A percentile compares a stretch with the other conserved stretches of the same genome.
These are phyloP conservation scores for Leptographium radiaticola DNA, from an alignment of 2,329 filamentous ascomycete species.

Conservation along the genomic window DNA sequence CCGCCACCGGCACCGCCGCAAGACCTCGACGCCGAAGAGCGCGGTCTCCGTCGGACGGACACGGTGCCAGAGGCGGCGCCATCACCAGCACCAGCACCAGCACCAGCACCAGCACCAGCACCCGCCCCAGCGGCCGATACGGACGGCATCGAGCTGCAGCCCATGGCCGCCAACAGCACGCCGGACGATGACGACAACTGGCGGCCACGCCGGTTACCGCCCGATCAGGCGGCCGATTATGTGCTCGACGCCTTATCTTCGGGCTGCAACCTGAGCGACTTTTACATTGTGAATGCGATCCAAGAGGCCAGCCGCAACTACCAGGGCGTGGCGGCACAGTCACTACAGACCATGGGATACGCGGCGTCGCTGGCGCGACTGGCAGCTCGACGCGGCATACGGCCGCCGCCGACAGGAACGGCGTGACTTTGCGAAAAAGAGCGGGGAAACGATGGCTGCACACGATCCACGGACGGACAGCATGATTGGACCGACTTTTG, in stretches of 20 bases:
- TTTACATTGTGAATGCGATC: conserved; percentile 38
- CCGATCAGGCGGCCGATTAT: conserved; percentile 20
- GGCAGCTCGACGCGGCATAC: conserved; percentile 4
- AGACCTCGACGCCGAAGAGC: conserved; percentile 44
- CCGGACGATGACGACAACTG: conserved; percentile 11
- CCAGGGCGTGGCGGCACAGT: conserved; percentile 34
- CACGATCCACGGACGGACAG: not conserved
- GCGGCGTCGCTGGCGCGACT: conserved; percentile 16
- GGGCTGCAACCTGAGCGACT: conserved; percentile 41
- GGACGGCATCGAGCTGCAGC: conserved; percentile 31
- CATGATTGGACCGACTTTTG: not conserved
- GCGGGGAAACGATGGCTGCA: not conserved
- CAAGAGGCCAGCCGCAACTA: conserved; percentile 32
- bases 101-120: too few relatives aligned
- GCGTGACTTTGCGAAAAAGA: conserved; percentile 30
- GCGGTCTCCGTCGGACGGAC: conserved; percentile 28
- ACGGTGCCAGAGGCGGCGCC: too few relatives aligned
- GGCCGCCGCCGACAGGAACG: conserved; percentile 31
- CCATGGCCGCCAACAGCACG: conserved; percentile 13
- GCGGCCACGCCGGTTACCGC: conserved; percentile 13
- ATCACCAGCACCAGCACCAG: too few relatives aligned
- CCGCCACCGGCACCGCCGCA: conserved; percentile 20
- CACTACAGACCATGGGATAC: conserved; percentile 41
- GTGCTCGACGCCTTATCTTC: conserved; percentile 37
- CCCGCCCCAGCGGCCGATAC: conserved; percentile 17